Conservation (phyloP, 2,329 filamentous ascomycete species). For the Bipolaris bicolor region DNA sequence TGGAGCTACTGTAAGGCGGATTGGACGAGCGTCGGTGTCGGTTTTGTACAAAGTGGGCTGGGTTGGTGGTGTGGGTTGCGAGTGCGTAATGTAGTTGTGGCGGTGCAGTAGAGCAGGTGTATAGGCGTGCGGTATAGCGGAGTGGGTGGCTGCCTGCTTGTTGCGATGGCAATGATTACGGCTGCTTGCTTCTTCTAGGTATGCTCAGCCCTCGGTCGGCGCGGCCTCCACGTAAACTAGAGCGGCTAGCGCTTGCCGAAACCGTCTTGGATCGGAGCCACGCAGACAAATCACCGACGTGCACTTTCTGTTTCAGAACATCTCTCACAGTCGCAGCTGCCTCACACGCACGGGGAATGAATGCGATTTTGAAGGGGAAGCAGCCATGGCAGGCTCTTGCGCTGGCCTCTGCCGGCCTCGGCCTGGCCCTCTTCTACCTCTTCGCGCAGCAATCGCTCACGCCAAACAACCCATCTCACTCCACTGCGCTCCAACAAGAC, state of each 20-base stretch:
- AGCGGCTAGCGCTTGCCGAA: conserved; percentile 35
- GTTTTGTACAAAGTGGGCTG: conserved; percentile 8
- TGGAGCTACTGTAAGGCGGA: conserved; percentile 30
- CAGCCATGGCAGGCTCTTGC: conserved; percentile 30
- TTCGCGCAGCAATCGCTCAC: conserved; percentile 19
- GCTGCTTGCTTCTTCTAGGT: conserved; percentile 17
- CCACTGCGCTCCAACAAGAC: conserved; percentile 22
- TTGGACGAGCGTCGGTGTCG: conserved; percentile 23
- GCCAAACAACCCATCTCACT: conserved; percentile 13
- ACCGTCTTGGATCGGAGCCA: conserved; percentile 28
- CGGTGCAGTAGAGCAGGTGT: conserved; percentile 32
- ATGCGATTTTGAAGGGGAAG: conserved; percentile 16
- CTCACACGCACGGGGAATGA: conserved; percentile 19
- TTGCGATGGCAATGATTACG: conserved; percentile 18
- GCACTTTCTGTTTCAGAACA: conserved; percentile 30
- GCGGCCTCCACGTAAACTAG: conserved; percentile 42
- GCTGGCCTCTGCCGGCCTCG: conserved; percentile 29
- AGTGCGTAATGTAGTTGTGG: conserved; percentile 40
- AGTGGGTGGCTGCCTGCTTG: conserved; percentile 31
- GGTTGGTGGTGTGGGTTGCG: conserved; percentile 31
- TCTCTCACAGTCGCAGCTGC: conserved; percentile 24
- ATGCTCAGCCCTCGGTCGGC: conserved; percentile 27
- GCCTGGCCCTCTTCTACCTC: conserved; percentile 28
- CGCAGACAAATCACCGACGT: conserved; percentile 24
- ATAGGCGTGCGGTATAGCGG: conserved; percentile 2